Base-by-base conservation (phyloP, 306 rosid genomes). In the Sphenostylis stenocarpa region DNA sequence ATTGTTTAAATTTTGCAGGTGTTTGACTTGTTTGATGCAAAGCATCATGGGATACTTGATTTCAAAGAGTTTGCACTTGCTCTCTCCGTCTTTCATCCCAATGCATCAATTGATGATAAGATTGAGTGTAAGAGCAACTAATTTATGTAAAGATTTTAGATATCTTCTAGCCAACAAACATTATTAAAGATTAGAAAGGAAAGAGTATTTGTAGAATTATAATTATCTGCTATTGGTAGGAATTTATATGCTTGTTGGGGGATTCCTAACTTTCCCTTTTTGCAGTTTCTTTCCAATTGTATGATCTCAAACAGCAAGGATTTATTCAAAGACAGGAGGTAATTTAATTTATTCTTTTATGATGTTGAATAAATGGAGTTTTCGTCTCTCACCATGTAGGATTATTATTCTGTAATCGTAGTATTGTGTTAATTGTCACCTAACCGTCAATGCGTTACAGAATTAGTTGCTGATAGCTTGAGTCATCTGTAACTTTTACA, bases 51-150 rank as follows among this genome's bases (percentile, higher is more conserved):
- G 51, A 82, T 80, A 70, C 94, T 93, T 51, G 91, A 84, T 86
- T 93, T 93, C 79, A 84, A 85, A 64, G 94, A 86, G 81, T 93
- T 93, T 86, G 97, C 93, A 10, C 90, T 80, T 76, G 90, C 96
- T 79, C 89, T 93, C 48, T 93, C 97, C 16, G 86, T 90, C 82
- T 93, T 93, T 80, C 97, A 93, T 81, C 97, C 96, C 44, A 88
- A 76, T 80, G 97, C 97, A 71, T 71, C 89, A 44, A 61, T 86
- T 41, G 93, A 89, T 58, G 91, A 86, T 55, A 93, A 93, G 86
- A 90, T 90, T 63, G 91, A 89, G 8, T 90, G 97, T 92, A 86
- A 84, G 96, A 69, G 55, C 66, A 39, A 33, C 80, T 44, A 21
- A 52, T 58, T 33, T 66, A 74, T 72, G 62, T 78, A 23, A 71